These are phyloP conservation scores for Yamadazyma atlantica DNA, from an alignment of 1,139 yeast species.

Conservation along the genomic window DNA sequence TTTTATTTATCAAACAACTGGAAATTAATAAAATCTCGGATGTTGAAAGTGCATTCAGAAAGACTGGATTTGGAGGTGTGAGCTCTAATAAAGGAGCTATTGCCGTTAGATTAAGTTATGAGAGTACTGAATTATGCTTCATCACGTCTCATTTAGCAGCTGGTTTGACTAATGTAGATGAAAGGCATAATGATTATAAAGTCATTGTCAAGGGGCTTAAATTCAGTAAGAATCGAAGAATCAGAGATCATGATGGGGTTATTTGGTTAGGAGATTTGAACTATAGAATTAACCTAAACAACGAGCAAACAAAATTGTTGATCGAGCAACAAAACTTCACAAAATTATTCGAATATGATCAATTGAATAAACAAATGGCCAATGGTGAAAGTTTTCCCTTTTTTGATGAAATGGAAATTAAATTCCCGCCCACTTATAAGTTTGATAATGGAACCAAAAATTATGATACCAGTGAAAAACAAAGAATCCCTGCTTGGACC, in stretches of 20 bases:
- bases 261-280: conserved; percentile 94
- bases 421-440: conserved; percentile 88
- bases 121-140: conserved; percentile 73
- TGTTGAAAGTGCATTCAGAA: conserved; percentile 77
- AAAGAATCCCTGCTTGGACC: conserved; percentile 96
- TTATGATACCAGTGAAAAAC: conserved; percentile 89
- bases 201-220: conserved; percentile 61
- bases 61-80: conserved; percentile 93
- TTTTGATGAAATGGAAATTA: conserved; percentile 74
- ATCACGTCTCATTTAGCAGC: conserved; percentile 91
- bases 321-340: conserved; percentile 51
- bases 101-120: conserved; percentile 76
- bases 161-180: conserved; percentile 73
- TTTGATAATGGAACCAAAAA: conserved; percentile 77
- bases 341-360: conserved; percentile 69
- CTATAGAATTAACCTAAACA: conserved; percentile 70
- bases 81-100: conserved; percentile 96
- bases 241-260: conserved; percentile 78
- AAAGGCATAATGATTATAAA: conserved; percentile 79
- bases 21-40: conserved; percentile 53
- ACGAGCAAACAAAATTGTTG: conserved; percentile 63
- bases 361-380: conserved; percentile 68
- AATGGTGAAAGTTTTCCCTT: conserved; percentile 64
- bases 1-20: conserved; percentile 63
- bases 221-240: conserved; percentile 49